Conservation (phyloP, 192 early-diverging fungal genomes). For the Gigaspora rosea region DNA sequence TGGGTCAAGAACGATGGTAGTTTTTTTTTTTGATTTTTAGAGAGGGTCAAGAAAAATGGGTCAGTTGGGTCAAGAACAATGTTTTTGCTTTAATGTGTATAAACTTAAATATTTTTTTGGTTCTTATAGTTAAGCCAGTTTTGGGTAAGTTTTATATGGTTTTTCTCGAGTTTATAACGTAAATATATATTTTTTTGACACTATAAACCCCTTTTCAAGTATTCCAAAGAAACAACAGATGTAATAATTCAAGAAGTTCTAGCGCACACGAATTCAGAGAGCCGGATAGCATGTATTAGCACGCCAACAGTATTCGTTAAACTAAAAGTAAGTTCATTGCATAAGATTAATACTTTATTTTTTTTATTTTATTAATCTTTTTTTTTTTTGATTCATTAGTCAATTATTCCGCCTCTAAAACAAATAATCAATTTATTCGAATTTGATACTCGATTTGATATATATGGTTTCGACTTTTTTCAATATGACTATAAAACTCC, state of each 20-base stretch:
- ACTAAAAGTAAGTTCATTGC: conserved; percentile 48
- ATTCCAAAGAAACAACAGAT: conserved; percentile 46
- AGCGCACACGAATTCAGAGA: conserved; percentile 39
- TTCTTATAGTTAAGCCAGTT: conserved; percentile 45
- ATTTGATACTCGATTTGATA: conserved; percentile 70
- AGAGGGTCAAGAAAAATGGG: too few species aligned
- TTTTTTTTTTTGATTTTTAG: too few species aligned
- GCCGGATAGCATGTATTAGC: conserved; percentile 58
- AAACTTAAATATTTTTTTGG: neutral
- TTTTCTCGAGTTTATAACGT: neutral
- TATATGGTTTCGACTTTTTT: conserved; percentile 69
- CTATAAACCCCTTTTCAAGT: conserved; percentile 28
- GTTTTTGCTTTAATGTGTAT: too few species aligned
- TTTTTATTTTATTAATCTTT: neutral
- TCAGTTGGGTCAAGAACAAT: too few species aligned
- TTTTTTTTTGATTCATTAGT: conserved; percentile 31
- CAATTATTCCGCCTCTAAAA: conserved; percentile 37
- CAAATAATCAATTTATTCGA: conserved; percentile 66
- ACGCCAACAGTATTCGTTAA: conserved; percentile 67
- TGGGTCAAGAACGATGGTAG: too few species aligned
- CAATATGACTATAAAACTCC: conserved; percentile 78
- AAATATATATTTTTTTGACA: neutral
- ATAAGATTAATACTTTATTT: neutral
- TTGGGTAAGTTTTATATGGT: conserved; percentile 41
- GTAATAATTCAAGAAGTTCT: conserved; percentile 41